These are phyloP conservation scores for Leccinum griseonigrum DNA, from an alignment of 1,284 basidiomycete genomes.

Conservation along the genomic window DNA sequence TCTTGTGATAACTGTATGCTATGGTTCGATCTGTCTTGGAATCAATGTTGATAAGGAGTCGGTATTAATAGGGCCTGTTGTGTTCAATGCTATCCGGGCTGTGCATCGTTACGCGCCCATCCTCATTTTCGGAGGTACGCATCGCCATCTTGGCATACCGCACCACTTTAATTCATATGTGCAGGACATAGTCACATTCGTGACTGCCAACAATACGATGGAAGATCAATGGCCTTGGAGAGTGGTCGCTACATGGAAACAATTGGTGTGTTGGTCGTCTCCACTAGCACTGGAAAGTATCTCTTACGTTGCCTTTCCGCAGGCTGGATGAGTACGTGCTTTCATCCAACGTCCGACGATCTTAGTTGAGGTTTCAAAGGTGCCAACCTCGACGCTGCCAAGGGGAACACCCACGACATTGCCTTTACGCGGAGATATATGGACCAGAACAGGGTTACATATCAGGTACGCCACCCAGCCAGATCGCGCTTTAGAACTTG, in stretches of 20 bases:
- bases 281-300: not conserved
- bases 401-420: constrained; percentile 45
- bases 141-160: not conserved
- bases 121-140: constrained; percentile 68
- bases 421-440: constrained; percentile 69
- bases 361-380: constrained; percentile 33
- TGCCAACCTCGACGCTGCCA: constrained; percentile 43
- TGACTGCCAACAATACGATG: constrained; percentile 65
- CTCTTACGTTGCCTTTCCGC: not conserved
- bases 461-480: constrained; percentile 43
- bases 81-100: constrained; percentile 74
- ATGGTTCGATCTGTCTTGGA: not conserved
- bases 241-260: constrained; percentile 90
- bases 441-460: constrained; percentile 72
- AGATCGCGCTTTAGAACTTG: not conserved
- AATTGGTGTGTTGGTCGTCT: constrained; percentile 48
- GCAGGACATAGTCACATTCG: constrained; percentile 75
- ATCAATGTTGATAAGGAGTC: not conserved
- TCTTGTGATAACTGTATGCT: constrained; percentile 54
- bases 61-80: constrained; percentile 50
- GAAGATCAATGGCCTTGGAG: constrained; percentile 68
- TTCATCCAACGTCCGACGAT: not conserved
- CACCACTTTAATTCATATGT: not conserved
- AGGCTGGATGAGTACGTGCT: constrained; percentile 36
- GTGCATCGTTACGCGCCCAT: constrained; percentile 75